These are phyloP conservation scores for Austroboletus rostrupii DNA, from an alignment of 1,284 basidiomycete species.

Conservation along the genomic window DNA sequence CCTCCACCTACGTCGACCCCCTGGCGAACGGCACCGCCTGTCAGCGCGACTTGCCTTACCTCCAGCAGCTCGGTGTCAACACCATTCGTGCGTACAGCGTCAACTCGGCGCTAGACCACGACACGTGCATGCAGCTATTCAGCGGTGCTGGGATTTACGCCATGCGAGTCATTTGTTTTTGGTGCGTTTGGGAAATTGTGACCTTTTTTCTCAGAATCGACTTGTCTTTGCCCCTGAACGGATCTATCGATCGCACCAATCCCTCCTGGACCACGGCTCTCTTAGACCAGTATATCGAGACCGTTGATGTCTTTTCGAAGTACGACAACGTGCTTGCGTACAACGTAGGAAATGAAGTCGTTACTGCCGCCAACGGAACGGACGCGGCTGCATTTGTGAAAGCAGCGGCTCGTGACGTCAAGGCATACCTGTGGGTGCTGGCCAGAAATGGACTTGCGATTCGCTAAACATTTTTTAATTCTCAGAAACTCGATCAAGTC, in stretches of 20 bases:
- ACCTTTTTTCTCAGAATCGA: constrained; percentile 57
- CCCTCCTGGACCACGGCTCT: constrained; percentile 85
- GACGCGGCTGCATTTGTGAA: constrained; percentile 79
- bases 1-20: constrained; percentile 72
- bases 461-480: neutral
- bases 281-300: constrained; percentile 74
- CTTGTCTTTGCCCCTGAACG: constrained; percentile 79
- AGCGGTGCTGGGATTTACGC: constrained; percentile 83
- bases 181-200: constrained; percentile 1
- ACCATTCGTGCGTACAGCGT: constrained; percentile 84
- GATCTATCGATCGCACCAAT: constrained; percentile 73
- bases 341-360: constrained; percentile 90
- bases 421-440: constrained; percentile 70
- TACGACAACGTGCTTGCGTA: constrained; percentile 83
- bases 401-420: constrained; percentile 85
- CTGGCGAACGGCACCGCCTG: constrained; percentile 69
- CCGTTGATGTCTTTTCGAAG: constrained; percentile 75
- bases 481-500: constrained; percentile 65
- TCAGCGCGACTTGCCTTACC: constrained; percentile 73
- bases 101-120: constrained; percentile 78
- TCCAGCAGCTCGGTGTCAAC: constrained; percentile 69
- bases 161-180: constrained; percentile 51
- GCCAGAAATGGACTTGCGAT: neutral
- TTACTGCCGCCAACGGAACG: constrained; percentile 56
- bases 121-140: constrained; percentile 79